Conservation (phyloP, 2,329 filamentous ascomycete genomes). For the Trichocomaceae sp. region DNA sequence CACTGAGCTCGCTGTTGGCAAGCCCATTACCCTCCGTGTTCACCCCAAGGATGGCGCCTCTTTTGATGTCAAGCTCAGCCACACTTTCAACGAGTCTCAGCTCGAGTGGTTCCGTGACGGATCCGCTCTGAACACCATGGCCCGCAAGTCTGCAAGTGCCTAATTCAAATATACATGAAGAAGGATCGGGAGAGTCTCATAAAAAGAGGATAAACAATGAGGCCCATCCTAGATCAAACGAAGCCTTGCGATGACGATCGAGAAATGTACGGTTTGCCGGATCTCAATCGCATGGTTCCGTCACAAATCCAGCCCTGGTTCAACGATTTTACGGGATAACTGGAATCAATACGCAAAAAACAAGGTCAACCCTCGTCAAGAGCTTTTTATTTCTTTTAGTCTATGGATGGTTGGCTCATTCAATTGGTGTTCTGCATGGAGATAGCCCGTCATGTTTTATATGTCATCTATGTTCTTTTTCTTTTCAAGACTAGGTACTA, state of each 20-base stretch:
- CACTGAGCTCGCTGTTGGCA: conserved; percentile 84
- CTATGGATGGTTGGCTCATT: conserved; percentile 9
- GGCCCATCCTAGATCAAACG: not conserved
- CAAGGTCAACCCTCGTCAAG: not conserved
- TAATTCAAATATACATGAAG: conserved; percentile 19
- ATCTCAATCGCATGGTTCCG: not conserved
- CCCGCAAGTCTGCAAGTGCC: conserved; percentile 51
- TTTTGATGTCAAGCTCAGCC: conserved; percentile 76
- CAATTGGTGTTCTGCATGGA: conserved; percentile 29
- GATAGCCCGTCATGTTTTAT: conserved; percentile 34
- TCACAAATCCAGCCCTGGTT: not conserved
- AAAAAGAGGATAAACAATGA: not conserved
- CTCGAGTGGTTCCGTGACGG: conserved; percentile 99
- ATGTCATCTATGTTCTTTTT: conserved; percentile 21
- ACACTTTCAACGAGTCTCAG: conserved; percentile 98
- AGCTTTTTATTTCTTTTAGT: not conserved
- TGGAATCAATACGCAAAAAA: conserved; percentile 1
- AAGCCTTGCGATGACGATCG: conserved; percentile 1
- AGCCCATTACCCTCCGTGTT: conserved; percentile 85
- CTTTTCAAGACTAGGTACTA: conserved; percentile 31
- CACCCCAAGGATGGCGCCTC: conserved; percentile 79
- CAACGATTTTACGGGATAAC: not conserved
- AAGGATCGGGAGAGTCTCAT: not conserved
- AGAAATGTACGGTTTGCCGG: not conserved
- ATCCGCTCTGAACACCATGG: conserved; percentile 97